Conservation (phyloP, 768 basidiomycete genomes). For the Heimioporus sp. region DNA sequence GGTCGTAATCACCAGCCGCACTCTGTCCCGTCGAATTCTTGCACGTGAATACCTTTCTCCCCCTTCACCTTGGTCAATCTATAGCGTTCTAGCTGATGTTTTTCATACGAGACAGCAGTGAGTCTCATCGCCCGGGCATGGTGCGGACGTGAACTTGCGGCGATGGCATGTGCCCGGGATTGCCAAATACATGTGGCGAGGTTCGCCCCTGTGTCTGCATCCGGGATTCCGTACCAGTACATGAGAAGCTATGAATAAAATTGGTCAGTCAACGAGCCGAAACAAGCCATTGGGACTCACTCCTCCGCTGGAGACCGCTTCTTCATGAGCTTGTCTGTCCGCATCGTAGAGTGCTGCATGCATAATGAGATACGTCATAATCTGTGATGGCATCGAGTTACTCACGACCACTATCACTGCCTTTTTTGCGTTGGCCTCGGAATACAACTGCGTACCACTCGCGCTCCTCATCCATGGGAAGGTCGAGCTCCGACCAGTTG, state of each 20-base stretch:
- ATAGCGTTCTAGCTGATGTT: slow-evolving; percentile 76
- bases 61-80: slow-evolving; percentile 67
- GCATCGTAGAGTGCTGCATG: slow-evolving; percentile 78
- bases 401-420: slow-evolving; percentile 67
- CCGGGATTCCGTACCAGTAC: slow-evolving; percentile 93
- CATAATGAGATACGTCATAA: slow-evolving; percentile 2
- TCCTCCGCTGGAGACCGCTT: slow-evolving; percentile 85
- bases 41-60: slow-evolving; percentile 51
- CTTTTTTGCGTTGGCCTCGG: slow-evolving; percentile 69
- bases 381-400: background rate
- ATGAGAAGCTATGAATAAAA: slow-evolving; percentile 60
- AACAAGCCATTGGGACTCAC: slow-evolving; percentile 41
- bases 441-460: slow-evolving; percentile 96
- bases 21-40: slow-evolving; percentile 59
- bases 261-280: background rate
- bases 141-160: slow-evolving; percentile 75
- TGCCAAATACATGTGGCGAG: slow-evolving; percentile 98
- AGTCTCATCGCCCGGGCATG: slow-evolving; percentile 84
- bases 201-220: slow-evolving; percentile 74
- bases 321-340: slow-evolving; percentile 86
- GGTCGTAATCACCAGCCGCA: slow-evolving; percentile 59
- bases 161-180: slow-evolving; percentile 78
- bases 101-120: slow-evolving; percentile 72
- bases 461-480: slow-evolving; percentile 70
- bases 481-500: slow-evolving; percentile 76